Evolutionary conservation across 2,329 filamentous ascomycete species (phyloP).

Genomic region (Penicillium concentricum): DNA sequence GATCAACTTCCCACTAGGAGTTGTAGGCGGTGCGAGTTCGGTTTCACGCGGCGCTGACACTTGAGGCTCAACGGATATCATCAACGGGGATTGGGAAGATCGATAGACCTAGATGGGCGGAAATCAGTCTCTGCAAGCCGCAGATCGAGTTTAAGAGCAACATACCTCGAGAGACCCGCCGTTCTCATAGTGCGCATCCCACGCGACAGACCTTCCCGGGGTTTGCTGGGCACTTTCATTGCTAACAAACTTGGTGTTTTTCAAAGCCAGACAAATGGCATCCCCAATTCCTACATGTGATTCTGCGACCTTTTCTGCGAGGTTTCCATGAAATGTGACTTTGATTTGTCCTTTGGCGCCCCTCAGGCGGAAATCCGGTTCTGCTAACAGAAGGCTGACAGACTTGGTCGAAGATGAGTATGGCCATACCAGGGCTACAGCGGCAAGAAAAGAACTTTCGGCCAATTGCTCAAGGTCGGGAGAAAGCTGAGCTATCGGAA

Average conservation of each 20-base stretch:
- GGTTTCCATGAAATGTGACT: constrained; percentile 68
- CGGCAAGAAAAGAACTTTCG: constrained; percentile 57
- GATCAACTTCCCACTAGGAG: constrained; percentile 23
- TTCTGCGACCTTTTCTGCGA: constrained; percentile 67
- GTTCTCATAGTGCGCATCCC: constrained; percentile 54
- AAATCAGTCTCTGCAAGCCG: not conserved
- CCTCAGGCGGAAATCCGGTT: constrained; percentile 79
- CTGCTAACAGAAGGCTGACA: constrained; percentile 77
- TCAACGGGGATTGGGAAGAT: constrained; percentile 24
- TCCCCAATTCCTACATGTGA: constrained; percentile 76
- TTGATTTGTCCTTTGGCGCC: constrained; percentile 76
- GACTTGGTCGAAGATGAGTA: constrained; percentile 75
- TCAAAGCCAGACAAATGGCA: constrained; percentile 66
- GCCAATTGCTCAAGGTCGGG: constrained; percentile 32
- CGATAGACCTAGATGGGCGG: constrained; percentile 26
- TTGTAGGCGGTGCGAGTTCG: constrained; percentile 23
- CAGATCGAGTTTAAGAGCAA: not conserved
- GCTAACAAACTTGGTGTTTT: constrained; percentile 64
- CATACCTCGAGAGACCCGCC: constrained; percentile 39
- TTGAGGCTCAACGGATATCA: constrained; percentile 55
- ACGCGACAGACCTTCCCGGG: constrained; percentile 57
- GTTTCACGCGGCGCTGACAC: constrained; percentile 23
- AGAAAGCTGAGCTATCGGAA: constrained; percentile 44
- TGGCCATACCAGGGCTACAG: constrained; percentile 86
- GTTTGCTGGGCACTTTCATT: constrained; percentile 53